These are phyloP conservation scores for Dendrobium nobile DNA, from an alignment of 106 monocot species.

Conservation along the genomic window DNA sequence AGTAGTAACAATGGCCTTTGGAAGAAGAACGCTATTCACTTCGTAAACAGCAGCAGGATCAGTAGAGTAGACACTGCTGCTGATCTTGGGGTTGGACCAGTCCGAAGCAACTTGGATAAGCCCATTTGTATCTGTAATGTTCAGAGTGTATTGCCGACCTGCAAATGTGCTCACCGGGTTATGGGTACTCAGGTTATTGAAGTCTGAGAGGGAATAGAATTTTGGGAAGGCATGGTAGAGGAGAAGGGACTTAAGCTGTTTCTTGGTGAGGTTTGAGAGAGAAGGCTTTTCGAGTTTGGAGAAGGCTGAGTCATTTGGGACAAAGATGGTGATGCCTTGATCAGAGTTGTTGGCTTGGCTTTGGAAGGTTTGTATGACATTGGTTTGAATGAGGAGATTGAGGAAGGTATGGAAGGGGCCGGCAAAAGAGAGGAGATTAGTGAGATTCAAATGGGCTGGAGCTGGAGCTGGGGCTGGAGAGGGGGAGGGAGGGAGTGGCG, in stretches of 20 bases:
- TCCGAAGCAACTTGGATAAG: constrained; percentile 36
- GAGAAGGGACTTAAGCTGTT: constrained; percentile 71
- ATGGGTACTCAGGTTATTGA: constrained; percentile 52
- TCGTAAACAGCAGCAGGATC: constrained; percentile 68
- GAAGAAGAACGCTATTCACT: constrained; percentile 61
- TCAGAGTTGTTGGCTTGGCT: constrained; percentile 77
- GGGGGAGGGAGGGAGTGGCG: constrained; percentile 11
- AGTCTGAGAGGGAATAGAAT: constrained; percentile 77
- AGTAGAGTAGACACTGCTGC: constrained; percentile 72
- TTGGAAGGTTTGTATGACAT: constrained; percentile 75
- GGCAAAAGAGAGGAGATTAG: constrained; percentile 50
- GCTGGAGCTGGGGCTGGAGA: constrained; percentile 69
- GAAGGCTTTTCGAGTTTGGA: constrained; percentile 50
- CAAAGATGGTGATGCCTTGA: constrained; percentile 85
- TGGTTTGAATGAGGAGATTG: constrained; percentile 53
- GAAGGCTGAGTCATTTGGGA: constrained; percentile 73
- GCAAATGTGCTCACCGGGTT: constrained; percentile 64
- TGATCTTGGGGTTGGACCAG: constrained; percentile 70
- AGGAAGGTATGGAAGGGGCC: constrained; percentile 90
- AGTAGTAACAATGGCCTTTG: constrained; percentile 51
- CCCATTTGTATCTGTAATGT: constrained; percentile 56
- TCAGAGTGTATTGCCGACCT: constrained; percentile 61
- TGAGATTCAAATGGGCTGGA: constrained; percentile 52
- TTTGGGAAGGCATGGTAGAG: constrained; percentile 78
- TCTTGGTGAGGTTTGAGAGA: constrained; percentile 61